Conservation (phyloP, 1,284 basidiomycete species). For the Irpex sp. region DNA sequence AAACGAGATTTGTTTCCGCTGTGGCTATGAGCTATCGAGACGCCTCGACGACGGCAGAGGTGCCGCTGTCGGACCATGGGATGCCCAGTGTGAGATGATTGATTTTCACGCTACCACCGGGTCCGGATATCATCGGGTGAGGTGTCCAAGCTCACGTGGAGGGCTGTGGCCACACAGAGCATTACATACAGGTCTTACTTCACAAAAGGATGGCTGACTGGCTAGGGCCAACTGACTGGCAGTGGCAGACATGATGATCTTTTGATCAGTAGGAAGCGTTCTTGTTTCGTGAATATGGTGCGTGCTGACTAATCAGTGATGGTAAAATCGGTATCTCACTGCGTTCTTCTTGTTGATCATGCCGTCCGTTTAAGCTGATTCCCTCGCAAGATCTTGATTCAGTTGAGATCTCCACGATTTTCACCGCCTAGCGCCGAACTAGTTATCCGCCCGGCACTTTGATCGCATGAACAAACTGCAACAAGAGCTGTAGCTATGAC, state of each 20-base stretch:
- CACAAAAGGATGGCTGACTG: neutral
- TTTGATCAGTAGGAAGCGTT: neutral
- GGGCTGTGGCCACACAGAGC: neutral
- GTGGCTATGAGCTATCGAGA: too few relatives aligned
- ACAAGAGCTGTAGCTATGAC: neutral
- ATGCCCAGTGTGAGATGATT: too few relatives aligned
- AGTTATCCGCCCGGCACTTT: neutral
- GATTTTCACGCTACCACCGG: neutral
- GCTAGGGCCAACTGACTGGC: neutral
- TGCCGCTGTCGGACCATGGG: too few relatives aligned
- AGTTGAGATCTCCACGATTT: neutral
- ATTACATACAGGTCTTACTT: neutral
- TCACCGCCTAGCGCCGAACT: neutral
- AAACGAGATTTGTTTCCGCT: too few relatives aligned
- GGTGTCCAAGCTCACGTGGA: neutral
- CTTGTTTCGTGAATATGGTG: neutral
- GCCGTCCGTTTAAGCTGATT: neutral
- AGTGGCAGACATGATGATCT: neutral
- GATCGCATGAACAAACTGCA: neutral
- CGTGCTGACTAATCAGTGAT: neutral
- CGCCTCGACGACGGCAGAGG: too few relatives aligned
- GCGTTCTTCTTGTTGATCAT: neutral
- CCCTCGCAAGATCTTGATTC: neutral
- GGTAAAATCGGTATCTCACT: conserved; percentile 1
- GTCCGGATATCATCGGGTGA: neutral